Evolutionary conservation across 2,329 filamentous ascomycete genomes (phyloP).

Genomic region (Fusarium continuum): DNA sequence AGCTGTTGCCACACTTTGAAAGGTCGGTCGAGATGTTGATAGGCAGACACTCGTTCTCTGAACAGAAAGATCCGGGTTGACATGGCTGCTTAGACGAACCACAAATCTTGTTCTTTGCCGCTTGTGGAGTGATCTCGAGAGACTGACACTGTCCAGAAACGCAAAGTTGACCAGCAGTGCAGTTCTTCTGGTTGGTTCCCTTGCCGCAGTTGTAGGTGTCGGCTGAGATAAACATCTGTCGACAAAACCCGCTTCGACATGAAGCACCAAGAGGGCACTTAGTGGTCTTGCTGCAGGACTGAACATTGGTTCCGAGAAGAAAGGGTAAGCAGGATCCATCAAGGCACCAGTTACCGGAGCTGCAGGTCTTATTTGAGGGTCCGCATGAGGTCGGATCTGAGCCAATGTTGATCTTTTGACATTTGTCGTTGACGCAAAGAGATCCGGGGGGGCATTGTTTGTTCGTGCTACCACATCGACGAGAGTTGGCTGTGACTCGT

Average conservation of each 20-base stretch:
- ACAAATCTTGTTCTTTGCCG: neutral
- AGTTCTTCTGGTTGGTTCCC: conserved; percentile 1
- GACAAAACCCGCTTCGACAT: conserved; percentile 17
- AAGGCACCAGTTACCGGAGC: conserved; percentile 33
- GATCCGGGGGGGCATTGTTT: conserved; percentile 12
- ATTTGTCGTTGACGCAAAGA: conserved; percentile 29
- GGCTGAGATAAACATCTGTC: conserved; percentile 19
- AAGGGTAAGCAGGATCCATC: conserved; percentile 29
- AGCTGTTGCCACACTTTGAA: conserved; percentile 11
- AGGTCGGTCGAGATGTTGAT: conserved; percentile 19
- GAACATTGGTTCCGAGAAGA: conserved; percentile 25
- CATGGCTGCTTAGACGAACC: conserved; percentile 7
- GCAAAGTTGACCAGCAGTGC: conserved; percentile 21
- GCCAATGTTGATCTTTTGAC: conserved; percentile 27
- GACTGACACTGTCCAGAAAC: conserved; percentile 16
- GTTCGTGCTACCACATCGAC: conserved; percentile 5
- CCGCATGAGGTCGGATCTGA: conserved; percentile 27
- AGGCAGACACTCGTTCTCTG: neutral
- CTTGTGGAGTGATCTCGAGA: conserved; percentile 10
- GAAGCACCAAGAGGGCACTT: conserved; percentile 13
- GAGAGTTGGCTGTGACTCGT: conserved; percentile 18
- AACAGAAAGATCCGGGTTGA: conserved; percentile 17
- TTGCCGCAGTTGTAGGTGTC: conserved; percentile 21
- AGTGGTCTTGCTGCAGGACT: conserved; percentile 16
- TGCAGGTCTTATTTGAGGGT: conserved; percentile 9